Conservation (phyloP, 78 protist genomes). For the Pelomyxa schiedti region DNA sequence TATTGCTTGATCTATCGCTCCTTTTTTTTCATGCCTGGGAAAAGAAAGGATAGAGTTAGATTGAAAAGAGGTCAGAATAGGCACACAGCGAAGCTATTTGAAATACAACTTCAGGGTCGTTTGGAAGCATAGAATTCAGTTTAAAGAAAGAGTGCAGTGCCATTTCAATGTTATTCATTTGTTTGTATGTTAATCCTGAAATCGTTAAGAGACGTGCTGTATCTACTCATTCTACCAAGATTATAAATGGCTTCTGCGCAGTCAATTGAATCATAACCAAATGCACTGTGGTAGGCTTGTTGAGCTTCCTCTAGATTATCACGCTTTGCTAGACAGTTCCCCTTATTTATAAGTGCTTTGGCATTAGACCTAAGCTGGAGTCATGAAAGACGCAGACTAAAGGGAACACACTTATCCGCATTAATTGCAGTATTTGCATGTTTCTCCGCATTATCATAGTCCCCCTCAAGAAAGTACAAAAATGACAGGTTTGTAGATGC, state of each 20-base stretch:
- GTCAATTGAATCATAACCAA: conserved; percentile 54
- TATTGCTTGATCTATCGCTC: background rate
- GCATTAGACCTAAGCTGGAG: conserved; percentile 78
- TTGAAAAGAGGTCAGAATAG: background rate
- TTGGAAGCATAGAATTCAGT: conserved; percentile 15
- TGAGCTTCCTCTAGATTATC: conserved; percentile 18
- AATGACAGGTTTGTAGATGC: conserved; percentile 73
- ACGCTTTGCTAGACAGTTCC: conserved; percentile 18
- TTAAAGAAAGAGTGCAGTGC: conserved; percentile 39
- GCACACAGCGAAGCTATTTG: conserved; percentile 10
- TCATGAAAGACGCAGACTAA: no score
- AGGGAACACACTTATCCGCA: no score
- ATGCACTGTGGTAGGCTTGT: conserved; percentile 42
- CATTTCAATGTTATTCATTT: conserved; percentile 16
- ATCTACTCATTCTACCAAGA: no score
- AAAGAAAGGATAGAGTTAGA: background rate
- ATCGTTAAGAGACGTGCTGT: no score
- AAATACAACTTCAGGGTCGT: conserved; percentile 33
- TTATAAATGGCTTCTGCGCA: conserved; percentile 72
- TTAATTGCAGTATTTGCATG: conserved; percentile 47
- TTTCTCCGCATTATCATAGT: conserved; percentile 16
- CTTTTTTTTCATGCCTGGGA: background rate
- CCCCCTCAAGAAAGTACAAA: conserved; percentile 58
- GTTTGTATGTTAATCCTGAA: conserved; percentile 27
- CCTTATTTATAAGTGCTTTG: conserved; percentile 68